Evolutionary conservation across 192 early-diverging fungal species (phyloP).

Genomic region (Dispira parvispora): DNA sequence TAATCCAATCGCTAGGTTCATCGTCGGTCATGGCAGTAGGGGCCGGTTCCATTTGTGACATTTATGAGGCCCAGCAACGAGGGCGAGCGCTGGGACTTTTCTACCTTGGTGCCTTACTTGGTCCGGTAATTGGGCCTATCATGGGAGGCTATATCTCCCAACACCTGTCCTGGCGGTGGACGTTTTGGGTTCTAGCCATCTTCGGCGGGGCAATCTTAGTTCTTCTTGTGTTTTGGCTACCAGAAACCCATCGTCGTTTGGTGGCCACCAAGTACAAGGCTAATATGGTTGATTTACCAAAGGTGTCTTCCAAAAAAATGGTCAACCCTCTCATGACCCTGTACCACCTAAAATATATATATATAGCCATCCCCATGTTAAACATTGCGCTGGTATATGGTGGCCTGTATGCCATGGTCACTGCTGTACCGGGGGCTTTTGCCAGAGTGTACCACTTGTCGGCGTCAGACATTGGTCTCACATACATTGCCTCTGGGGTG

Average conservation of each 20-base stretch:
- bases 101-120: constrained; percentile 19
- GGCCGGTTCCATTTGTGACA: constrained; percentile 21
- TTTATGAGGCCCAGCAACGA: constrained; percentile 17
- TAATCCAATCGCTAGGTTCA: constrained; percentile 25
- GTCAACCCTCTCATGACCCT: constrained; percentile 14
- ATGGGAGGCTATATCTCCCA: constrained; percentile 20
- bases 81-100: constrained; percentile 19
- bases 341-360: constrained; percentile 1
- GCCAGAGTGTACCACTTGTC: constrained; percentile 12
- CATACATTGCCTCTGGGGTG: constrained; percentile 16
- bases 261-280: constrained; percentile 13
- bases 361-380: constrained; percentile 13
- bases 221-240: constrained; percentile 16
- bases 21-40: constrained; percentile 28
- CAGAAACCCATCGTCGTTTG: constrained; percentile 23
- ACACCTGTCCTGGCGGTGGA: constrained; percentile 20
- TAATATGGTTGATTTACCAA: constrained; percentile 12
- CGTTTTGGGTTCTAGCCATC: constrained; percentile 27
- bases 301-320: constrained; percentile 1
- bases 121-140: constrained; percentile 19
- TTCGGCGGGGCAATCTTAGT: constrained; percentile 20
- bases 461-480: constrained; percentile 13
- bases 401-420: constrained; percentile 16
- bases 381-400: constrained; percentile 17
- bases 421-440: constrained; percentile 14